Evolutionary conservation across 2,329 filamentous ascomycete genomes (phyloP).

Genomic region (Alternaria gaisen): DNA sequence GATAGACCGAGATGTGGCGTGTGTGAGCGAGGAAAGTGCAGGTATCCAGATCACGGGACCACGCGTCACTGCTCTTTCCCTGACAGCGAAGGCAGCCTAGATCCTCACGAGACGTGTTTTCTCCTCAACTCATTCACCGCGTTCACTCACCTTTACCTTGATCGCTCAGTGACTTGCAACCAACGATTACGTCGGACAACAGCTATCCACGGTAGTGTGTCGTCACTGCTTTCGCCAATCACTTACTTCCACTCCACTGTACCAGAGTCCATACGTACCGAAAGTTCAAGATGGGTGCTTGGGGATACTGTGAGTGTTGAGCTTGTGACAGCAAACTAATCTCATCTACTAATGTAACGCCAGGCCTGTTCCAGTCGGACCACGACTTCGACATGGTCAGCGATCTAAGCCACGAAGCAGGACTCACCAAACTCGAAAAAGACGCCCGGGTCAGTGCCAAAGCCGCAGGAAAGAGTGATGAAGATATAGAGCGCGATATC

Average conservation of each 20-base stretch:
- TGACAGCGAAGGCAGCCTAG: background rate
- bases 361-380: conserved; percentile 35
- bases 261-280: background rate
- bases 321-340: background rate
- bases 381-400: conserved; percentile 29
- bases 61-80: conserved; percentile 4
- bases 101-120: background rate
- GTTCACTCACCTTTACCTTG: background rate
- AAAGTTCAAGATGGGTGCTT: conserved; percentile 25
- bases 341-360: background rate
- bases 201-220: background rate
- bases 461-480: conserved; percentile 3
- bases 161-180: background rate
- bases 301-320: conserved; percentile 21
- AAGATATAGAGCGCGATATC: conserved; percentile 12
- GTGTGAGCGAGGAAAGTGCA: background rate
- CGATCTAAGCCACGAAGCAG: conserved; percentile 22
- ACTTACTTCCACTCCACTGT: background rate
- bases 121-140: background rate
- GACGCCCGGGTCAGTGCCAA: no score
- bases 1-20: background rate
- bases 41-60: background rate
- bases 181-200: background rate
- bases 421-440: conserved; percentile 20
- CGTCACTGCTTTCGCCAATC: background rate